These are phyloP conservation scores for Mycena galopus DNA, from an alignment of 768 basidiomycete species.

Conservation along the genomic window DNA sequence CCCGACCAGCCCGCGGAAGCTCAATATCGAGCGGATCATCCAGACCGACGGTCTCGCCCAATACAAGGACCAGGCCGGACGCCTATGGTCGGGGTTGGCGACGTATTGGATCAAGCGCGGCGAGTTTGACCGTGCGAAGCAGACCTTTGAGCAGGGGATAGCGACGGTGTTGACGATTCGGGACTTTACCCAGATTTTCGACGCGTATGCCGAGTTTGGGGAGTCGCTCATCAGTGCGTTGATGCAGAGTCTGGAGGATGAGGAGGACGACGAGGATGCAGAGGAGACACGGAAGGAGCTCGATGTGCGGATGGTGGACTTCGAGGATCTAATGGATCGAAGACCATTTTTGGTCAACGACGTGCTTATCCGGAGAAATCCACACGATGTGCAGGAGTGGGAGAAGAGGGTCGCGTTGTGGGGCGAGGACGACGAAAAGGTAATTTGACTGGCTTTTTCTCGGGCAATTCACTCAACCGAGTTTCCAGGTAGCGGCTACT, in stretches of 20 bases:
- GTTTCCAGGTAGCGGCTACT: slow-evolving; percentile 86
- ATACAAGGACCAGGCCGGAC: slow-evolving; percentile 97
- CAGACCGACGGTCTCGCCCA: slow-evolving; percentile 86
- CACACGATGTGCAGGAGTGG: slow-evolving; percentile 99
- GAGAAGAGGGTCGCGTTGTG: slow-evolving; percentile 96
- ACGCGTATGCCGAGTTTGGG: slow-evolving; percentile 94
- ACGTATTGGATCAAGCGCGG: slow-evolving; percentile 99
- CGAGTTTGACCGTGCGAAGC: slow-evolving; percentile 92
- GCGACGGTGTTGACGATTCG: slow-evolving; percentile 89
- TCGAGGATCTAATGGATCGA: slow-evolving; percentile 95
- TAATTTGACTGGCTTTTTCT: slow-evolving; percentile 41
- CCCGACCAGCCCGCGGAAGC: slow-evolving; percentile 71
- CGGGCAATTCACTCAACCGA: slow-evolving; percentile 15
- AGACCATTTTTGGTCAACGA: slow-evolving; percentile 97
- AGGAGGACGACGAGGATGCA: slow-evolving; percentile 88
- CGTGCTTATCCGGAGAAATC: slow-evolving; percentile 92
- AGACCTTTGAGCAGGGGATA: slow-evolving; percentile 90
- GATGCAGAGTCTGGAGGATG: slow-evolving; percentile 87
- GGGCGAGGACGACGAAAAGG: slow-evolving; percentile 95
- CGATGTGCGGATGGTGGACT: slow-evolving; percentile 90
- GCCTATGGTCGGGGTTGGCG: slow-evolving; percentile 95
- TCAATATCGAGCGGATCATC: slow-evolving; percentile 91
- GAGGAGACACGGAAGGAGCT: slow-evolving; percentile 87
- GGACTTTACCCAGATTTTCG: slow-evolving; percentile 98
- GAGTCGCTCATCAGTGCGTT: slow-evolving; percentile 91